Percentiles rank a stretch among this genome's conserved stretches.
Conservation (phyloP, 2,329 filamentous ascomycete species). For the Cordyceps cateniannulata region DNA sequence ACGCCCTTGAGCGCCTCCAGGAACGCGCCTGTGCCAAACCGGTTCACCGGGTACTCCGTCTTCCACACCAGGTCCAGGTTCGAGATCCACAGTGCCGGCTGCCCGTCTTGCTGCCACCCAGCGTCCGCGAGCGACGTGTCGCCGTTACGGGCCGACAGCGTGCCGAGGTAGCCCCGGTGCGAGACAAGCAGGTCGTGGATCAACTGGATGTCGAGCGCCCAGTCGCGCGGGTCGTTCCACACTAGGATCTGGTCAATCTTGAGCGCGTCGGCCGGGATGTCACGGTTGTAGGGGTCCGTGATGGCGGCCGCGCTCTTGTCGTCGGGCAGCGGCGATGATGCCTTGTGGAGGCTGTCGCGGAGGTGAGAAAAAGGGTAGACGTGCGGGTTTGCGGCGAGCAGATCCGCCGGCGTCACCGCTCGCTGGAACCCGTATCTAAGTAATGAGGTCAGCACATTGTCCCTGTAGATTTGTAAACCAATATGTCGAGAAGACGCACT, state of each 20-base stretch:
- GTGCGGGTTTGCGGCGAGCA: constrained; percentile 64
- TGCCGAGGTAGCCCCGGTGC: constrained; percentile 70
- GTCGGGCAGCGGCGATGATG: constrained; percentile 24
- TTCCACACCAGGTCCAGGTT: constrained; percentile 92
- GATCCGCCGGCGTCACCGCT: constrained; percentile 80
- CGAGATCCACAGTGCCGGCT: constrained; percentile 78
- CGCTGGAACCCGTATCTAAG: constrained; percentile 64
- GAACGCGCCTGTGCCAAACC: constrained; percentile 89
- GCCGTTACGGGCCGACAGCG: constrained; percentile 67
- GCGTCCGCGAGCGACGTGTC: constrained; percentile 55
- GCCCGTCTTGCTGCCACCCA: constrained; percentile 77
- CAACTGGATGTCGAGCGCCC: constrained; percentile 83
- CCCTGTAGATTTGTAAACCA: neutral
- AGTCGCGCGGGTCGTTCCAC: constrained; percentile 94
- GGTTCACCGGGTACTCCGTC: constrained; percentile 73
- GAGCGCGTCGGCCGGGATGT: constrained; percentile 40
- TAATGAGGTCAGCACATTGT: constrained; percentile 4
- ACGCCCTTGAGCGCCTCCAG: constrained; percentile 73
- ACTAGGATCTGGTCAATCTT: constrained; percentile 89
- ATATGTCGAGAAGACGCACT: constrained; percentile 29
- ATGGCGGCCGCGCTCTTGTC: constrained; percentile 27
- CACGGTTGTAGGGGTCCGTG: constrained; percentile 25
- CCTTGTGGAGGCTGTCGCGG: constrained; percentile 24
- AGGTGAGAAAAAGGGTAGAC: constrained; percentile 73
- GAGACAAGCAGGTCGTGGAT: constrained; percentile 80